A percentile compares a stretch with the other conserved stretches of the same genome.
Conservation (phyloP, 345 rosid species). For the Carallia pectinifolia region DNA sequence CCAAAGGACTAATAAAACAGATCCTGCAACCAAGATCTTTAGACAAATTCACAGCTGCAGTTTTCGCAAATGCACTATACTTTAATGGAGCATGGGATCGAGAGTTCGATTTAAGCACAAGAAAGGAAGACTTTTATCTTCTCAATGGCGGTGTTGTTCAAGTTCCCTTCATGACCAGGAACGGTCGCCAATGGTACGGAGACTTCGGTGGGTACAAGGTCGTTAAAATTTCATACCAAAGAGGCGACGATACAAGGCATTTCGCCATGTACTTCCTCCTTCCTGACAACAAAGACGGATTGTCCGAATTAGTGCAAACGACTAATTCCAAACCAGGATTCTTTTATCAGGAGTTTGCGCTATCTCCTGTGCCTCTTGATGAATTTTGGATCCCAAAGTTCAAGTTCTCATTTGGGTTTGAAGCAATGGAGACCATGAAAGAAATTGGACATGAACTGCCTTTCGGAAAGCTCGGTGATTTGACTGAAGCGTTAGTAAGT, state of each 20-base stretch:
- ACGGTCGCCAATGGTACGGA: neutral
- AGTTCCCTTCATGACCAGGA: constrained; percentile 16
- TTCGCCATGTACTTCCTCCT: constrained; percentile 18
- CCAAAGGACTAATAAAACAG: constrained; percentile 6
- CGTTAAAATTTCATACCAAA: neutral
- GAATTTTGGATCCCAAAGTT: neutral
- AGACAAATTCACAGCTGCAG: neutral
- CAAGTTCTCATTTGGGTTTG: too few species aligned
- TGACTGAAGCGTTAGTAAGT: too few species aligned
- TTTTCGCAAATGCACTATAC: constrained; percentile 5
- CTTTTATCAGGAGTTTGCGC: neutral
- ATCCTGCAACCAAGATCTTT: constrained; percentile 2
- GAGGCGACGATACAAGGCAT: neutral
- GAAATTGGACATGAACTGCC: too few species aligned
- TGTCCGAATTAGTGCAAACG: neutral
- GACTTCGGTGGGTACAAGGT: constrained; percentile 11
- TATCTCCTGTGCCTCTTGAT: neutral
- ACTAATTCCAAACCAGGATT: neutral
- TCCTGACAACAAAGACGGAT: constrained; percentile 11
- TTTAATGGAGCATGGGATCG: constrained; percentile 14
- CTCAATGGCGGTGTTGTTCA: constrained; percentile 5
- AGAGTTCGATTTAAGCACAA: neutral
- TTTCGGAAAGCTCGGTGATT: too few species aligned
- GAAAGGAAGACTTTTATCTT: constrained; percentile 1
- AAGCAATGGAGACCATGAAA: too few species aligned